Evolutionary conservation across 345 rosid species (phyloP).

Genomic region (Syzygium aqueum): DNA sequence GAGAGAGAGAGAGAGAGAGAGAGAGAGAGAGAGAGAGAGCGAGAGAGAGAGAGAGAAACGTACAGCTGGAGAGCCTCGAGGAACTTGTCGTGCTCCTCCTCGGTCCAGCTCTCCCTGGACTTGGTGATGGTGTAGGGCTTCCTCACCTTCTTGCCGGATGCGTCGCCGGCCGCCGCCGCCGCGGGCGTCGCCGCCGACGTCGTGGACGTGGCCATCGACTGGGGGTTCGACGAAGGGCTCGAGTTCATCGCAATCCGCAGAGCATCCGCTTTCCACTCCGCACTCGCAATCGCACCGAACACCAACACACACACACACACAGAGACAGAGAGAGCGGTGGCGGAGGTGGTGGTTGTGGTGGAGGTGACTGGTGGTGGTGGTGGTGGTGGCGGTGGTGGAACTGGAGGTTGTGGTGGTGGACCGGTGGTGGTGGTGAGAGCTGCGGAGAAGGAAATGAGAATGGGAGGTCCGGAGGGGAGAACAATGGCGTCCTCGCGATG

Average conservation of each 20-base stretch:
- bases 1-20: neutral
- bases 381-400: neutral
- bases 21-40: neutral
- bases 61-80: conserved; percentile 97
- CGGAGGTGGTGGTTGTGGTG: neutral
- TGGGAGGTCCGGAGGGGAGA: neutral
- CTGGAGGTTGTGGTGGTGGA: no score
- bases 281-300: neutral
- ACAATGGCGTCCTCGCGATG: neutral
- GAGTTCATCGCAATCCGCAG: conserved; percentile 11
- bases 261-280: neutral
- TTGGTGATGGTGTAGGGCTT: conserved; percentile 98
- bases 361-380: no score
- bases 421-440: neutral
- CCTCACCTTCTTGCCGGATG: conserved; percentile 64
- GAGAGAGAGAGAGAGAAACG: neutral
- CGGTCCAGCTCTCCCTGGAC: conserved; percentile 98
- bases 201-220: conserved; percentile 27
- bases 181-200: conserved; percentile 17
- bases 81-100: conserved; percentile 97
- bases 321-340: neutral
- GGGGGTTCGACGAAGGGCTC: conserved; percentile 33
- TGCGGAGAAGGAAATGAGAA: neutral
- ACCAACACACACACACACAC: neutral
- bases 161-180: conserved; percentile 15